Conservation (phyloP, 108 stramenopile species). For the Seminavis robusta region DNA sequence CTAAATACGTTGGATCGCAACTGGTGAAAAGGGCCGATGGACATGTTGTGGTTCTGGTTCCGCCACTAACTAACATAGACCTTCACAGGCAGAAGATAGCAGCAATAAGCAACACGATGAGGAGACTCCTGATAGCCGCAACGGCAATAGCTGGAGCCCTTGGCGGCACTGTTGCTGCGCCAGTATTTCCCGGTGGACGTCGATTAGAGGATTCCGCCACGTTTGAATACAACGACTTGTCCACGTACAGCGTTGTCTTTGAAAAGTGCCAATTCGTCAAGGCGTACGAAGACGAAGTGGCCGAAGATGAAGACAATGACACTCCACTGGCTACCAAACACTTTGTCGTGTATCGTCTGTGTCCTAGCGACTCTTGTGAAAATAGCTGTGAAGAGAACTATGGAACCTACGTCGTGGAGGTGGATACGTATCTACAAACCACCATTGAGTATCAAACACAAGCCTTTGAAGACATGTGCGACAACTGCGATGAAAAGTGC, state of each 20-base stretch:
- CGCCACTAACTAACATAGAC: no score
- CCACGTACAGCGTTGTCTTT: slow-evolving; percentile 62
- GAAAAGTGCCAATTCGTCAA: slow-evolving; percentile 81
- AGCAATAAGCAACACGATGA: not conserved
- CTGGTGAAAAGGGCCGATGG: no score
- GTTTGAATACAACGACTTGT: slow-evolving; percentile 43
- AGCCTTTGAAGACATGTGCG: slow-evolving; percentile 55
- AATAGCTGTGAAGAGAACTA: slow-evolving; percentile 36
- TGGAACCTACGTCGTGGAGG: slow-evolving; percentile 67
- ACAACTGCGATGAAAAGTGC: slow-evolving; percentile 64
- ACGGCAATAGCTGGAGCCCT: not conserved
- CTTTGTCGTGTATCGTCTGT: slow-evolving; percentile 72
- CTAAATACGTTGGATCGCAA: no score
- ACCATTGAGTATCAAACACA: slow-evolving; percentile 47
- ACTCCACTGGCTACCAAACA: slow-evolving; percentile 53
- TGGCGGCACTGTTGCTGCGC: not conserved
- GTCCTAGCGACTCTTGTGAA: slow-evolving; percentile 46
- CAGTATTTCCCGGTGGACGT: not conserved
- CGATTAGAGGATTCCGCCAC: no score
- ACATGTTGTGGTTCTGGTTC: no score
- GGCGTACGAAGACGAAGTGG: slow-evolving; percentile 47
- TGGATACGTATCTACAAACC: slow-evolving; percentile 56
- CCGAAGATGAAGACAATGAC: slow-evolving; percentile 34
- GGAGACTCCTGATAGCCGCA: not conserved
- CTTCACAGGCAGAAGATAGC: no score